phyloP scores from a whole-genome alignment of 2,329 filamentous ascomycete species.

The Macrophomina phaseolina region DNA sequence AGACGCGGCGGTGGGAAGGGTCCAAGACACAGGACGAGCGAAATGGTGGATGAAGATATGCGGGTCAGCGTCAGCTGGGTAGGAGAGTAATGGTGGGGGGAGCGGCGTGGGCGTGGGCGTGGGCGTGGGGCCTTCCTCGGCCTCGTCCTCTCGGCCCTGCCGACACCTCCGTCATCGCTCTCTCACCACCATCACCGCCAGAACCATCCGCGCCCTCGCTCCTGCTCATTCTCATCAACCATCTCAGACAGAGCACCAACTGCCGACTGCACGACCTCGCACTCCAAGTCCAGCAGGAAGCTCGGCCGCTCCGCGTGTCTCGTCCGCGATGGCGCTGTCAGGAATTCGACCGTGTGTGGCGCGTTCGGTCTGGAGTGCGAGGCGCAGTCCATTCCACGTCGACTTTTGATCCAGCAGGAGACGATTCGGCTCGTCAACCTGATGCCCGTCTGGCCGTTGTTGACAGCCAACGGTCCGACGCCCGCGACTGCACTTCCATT shows the following conservation, averaged over 20 bases:
- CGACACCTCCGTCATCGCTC: background rate
- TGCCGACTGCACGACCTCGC: background rate
- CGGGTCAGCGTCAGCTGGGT: background rate
- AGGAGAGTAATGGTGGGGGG: background rate
- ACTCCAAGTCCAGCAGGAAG: background rate
- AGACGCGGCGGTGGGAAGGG: slow-evolving; percentile 11
- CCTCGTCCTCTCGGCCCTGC: background rate
- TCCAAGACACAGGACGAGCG: slow-evolving; percentile 3
- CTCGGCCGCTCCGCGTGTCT: background rate
- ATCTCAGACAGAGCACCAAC: slow-evolving; percentile 2
- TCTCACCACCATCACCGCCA: background rate
- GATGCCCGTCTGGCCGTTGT: slow-evolving; percentile 14
- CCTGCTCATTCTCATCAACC: background rate
- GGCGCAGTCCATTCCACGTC: slow-evolving; percentile 4
- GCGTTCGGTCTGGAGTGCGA: background rate
- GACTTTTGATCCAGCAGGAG: slow-evolving; percentile 1
- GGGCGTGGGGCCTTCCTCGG: slow-evolving; percentile 1
- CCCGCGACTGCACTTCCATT: background rate
- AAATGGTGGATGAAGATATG: slow-evolving; percentile 16
- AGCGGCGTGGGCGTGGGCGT: background rate
- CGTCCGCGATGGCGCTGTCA: background rate
- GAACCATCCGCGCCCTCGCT: background rate
- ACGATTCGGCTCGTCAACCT: background rate
- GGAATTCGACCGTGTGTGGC: slow-evolving; percentile 10
- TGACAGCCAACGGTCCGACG: slow-evolving; percentile 19